Evolutionary conservation across 2,329 filamentous ascomycete species (phyloP), one percentile per base, ranked within the genome.

Genomic region (Colletotrichum graminicola): DNA sequence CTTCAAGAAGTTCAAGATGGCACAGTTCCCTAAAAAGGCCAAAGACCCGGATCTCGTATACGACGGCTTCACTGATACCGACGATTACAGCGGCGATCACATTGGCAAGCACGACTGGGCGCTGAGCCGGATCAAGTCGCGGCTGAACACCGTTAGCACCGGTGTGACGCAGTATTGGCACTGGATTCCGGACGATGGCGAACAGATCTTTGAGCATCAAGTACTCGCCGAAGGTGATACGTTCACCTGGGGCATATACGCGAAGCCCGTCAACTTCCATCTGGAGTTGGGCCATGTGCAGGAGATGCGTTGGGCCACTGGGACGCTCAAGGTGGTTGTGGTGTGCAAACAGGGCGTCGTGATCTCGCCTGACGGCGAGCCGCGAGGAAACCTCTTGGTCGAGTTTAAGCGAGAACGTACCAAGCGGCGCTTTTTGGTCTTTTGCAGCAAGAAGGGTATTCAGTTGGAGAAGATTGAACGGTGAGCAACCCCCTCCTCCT

Each of bases 111-210:
- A 82, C 12, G 87, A 90, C 76, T 90, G 84, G 80, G 84, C 86
- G 21, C 76, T 90, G 16, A 79, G 84, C 56, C 85, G 88, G 73
- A 83, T 90, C 74, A 88, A 88, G 78, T 86, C 84, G 3, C 78
- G 80, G 18, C 73, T 80, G 14, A 81, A 84, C 62, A 85, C 86
- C 1, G 87, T 84, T 29, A 85, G 84, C 64, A 77, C 80, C 2
- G 75, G 80, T 16, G 84, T 87, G 6, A 88, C 85, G 16, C 87
- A 89, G 75, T 89, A 89, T 78, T 88, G 86, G 86, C 86, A 86
- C 61, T 89, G 84, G 84, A 75, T 84, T 4, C 79, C 79, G 11
- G 76, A 81, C 39, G 75, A 76, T 8, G 79, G 75, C 23, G 80
- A 80, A 63, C 75, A 77, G 29, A 74, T 80, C 59, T 86, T 89